Percentiles rank a stretch among this genome's conserved stretches.
Evolutionary conservation across 805 yeast genomes (phyloP).

Genomic region (Metschnikowia cubensis): DNA sequence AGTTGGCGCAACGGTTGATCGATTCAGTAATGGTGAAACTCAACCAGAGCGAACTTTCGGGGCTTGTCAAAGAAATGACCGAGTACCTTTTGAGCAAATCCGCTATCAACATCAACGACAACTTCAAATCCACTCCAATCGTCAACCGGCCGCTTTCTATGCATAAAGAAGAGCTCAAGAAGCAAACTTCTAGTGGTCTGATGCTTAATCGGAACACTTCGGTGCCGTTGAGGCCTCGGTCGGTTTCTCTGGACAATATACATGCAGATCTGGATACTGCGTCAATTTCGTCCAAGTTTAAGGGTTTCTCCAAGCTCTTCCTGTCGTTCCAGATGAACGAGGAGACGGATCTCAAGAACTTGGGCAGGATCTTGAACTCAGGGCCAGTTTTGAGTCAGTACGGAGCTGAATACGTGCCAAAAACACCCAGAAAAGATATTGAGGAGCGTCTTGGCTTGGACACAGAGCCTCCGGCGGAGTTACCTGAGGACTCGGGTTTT

Average conservation of each 20-base stretch:
- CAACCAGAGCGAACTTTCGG: slow-evolving; percentile 61
- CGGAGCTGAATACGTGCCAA: slow-evolving; percentile 48
- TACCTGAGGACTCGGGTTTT: slow-evolving; percentile 60
- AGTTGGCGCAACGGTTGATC: slow-evolving; percentile 66
- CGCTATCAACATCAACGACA: slow-evolving; percentile 35
- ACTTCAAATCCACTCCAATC: slow-evolving; percentile 39
- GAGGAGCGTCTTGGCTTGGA: slow-evolving; percentile 35
- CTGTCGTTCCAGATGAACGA: slow-evolving; percentile 38
- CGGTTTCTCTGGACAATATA: slow-evolving; percentile 24
- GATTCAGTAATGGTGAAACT: slow-evolving; percentile 67
- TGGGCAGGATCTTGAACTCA: slow-evolving; percentile 33
- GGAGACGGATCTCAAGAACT: slow-evolving; percentile 36
- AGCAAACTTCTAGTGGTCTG: slow-evolving; percentile 24
- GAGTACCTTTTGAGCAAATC: slow-evolving; percentile 53
- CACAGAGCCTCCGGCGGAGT: slow-evolving; percentile 12
- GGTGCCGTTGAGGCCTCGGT: slow-evolving; percentile 23
- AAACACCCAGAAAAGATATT: slow-evolving; percentile 50
- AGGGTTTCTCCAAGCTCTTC: slow-evolving; percentile 32
- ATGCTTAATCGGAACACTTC: slow-evolving; percentile 25
- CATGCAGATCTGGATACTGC: slow-evolving; percentile 28
- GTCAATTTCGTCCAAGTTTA: slow-evolving; percentile 32
- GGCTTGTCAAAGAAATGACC: slow-evolving; percentile 63
- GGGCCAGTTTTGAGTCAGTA: slow-evolving; percentile 36
- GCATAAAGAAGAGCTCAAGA: slow-evolving; percentile 9
- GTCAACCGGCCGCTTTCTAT: slow-evolving; percentile 23